These are phyloP conservation scores for Besnoitia besnoiti DNA, from an alignment of 169 alveolate genomes.

Conservation along the genomic window DNA sequence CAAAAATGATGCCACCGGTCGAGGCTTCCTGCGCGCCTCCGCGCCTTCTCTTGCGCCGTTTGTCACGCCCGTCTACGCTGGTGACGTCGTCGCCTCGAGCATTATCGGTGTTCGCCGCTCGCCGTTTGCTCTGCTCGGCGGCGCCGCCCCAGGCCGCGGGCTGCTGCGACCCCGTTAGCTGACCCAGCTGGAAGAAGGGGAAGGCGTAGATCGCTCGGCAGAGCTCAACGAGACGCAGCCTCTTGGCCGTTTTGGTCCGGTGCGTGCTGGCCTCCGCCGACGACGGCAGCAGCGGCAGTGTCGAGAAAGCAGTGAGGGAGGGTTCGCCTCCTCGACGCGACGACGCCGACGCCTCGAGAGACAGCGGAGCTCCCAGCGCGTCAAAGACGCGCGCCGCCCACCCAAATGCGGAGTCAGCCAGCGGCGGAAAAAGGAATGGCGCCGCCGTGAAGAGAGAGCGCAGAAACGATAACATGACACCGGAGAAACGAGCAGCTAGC, in stretches of 20 bases:
- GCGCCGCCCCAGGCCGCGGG: neutral
- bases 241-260: neutral
- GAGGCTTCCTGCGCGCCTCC: too few relatives aligned
- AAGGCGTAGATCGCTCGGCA: neutral
- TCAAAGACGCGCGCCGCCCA: neutral
- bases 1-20: too few relatives aligned
- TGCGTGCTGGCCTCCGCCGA: too few relatives aligned
- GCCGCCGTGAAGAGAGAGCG: neutral
- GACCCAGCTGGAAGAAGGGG: neutral
- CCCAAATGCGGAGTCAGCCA: neutral
- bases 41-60: neutral
- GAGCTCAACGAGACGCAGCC: neutral
- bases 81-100: neutral
- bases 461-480: neutral
- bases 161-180: neutral
- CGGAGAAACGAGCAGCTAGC: neutral
- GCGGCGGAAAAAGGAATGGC: neutral
- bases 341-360: neutral
- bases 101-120: neutral
- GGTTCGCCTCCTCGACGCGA: neutral
- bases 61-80: neutral
- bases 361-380: neutral
- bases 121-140: neutral
- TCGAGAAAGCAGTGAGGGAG: too few relatives aligned
- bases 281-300: too few relatives aligned